Conservation (phyloP, 1,284 basidiomycete genomes). For the Microbotryum silenes-acaulis region DNA sequence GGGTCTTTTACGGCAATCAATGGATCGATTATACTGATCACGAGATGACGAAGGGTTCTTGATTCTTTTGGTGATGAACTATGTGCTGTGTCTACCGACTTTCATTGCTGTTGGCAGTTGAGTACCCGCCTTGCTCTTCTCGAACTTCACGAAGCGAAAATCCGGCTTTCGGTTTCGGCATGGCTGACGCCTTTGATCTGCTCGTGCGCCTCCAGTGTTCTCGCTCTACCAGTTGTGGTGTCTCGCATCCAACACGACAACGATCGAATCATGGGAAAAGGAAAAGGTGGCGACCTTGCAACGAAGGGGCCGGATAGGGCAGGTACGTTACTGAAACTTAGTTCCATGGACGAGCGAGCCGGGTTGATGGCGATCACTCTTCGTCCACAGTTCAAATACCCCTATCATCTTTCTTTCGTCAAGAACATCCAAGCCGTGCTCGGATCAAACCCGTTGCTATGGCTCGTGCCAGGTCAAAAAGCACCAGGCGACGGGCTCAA, state of each 20-base stretch:
- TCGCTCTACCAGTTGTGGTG: slow-evolving; percentile 82
- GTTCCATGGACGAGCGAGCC: not conserved
- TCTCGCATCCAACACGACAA: slow-evolving; percentile 77
- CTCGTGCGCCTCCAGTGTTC: slow-evolving; percentile 21
- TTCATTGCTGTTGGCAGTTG: slow-evolving; percentile 65
- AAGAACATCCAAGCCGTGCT: slow-evolving; percentile 69
- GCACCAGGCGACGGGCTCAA: slow-evolving; percentile 63
- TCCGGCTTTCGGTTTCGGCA: too few relatives aligned
- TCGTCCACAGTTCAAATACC: slow-evolving; percentile 66
- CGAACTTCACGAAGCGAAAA: slow-evolving; percentile 39
- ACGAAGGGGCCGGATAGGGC: slow-evolving; percentile 72
- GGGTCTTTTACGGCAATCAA: too few relatives aligned
- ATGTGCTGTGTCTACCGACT: slow-evolving; percentile 74
- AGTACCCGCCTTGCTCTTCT: slow-evolving; percentile 50
- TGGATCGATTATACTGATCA: too few relatives aligned
- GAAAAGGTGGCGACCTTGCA: slow-evolving; percentile 83
- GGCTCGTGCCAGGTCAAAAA: slow-evolving; percentile 68
- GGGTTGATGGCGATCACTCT: not conserved
- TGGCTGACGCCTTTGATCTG: too few relatives aligned
- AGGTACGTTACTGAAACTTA: slow-evolving; percentile 47
- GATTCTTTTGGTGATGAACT: slow-evolving; percentile 59
- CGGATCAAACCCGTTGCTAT: slow-evolving; percentile 62
- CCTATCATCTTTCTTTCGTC: slow-evolving; percentile 69
- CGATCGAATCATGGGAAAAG: slow-evolving; percentile 97
- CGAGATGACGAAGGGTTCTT: too few relatives aligned